Percentiles rank a stretch among this genome's conserved stretches.
Conservation (phyloP, 257 asterid species). For the Anisodus acutangulus region DNA sequence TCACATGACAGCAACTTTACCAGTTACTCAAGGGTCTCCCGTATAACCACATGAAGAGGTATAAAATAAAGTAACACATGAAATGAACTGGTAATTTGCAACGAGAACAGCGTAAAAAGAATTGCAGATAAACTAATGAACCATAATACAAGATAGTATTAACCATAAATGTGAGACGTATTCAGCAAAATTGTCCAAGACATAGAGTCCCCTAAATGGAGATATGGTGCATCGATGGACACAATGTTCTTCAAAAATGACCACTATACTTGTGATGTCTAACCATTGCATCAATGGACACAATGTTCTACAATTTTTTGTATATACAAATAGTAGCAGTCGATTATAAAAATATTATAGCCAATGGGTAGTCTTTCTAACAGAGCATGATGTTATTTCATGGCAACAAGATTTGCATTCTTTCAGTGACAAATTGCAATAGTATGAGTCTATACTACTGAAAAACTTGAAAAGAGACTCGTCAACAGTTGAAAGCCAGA, state of each 20-base stretch:
- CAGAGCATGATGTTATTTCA: neutral
- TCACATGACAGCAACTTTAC: no score
- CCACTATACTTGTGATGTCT: conserved; percentile 11
- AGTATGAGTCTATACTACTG: neutral
- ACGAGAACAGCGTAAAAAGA: neutral
- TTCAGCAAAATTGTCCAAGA: neutral
- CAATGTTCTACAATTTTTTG: neutral
- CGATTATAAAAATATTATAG: neutral
- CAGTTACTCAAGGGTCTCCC: no score
- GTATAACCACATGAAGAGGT: neutral
- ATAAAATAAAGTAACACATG: neutral
- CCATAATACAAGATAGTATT: neutral
- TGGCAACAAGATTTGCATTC: neutral
- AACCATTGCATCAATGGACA: neutral
- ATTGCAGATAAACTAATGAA: conserved; percentile 13
- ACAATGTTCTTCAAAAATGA: neutral
- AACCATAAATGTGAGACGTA: neutral
- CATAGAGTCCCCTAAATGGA: neutral
- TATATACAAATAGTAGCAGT: neutral
- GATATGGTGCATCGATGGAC: neutral
- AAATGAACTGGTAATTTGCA: neutral
- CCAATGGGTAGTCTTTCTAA: neutral
- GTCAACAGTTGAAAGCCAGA: neutral
- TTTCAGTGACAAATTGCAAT: conserved; percentile 19
- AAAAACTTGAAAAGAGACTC: neutral